Conservation (phyloP, 1,284 basidiomycete genomes). For the Grifola frondosa region DNA sequence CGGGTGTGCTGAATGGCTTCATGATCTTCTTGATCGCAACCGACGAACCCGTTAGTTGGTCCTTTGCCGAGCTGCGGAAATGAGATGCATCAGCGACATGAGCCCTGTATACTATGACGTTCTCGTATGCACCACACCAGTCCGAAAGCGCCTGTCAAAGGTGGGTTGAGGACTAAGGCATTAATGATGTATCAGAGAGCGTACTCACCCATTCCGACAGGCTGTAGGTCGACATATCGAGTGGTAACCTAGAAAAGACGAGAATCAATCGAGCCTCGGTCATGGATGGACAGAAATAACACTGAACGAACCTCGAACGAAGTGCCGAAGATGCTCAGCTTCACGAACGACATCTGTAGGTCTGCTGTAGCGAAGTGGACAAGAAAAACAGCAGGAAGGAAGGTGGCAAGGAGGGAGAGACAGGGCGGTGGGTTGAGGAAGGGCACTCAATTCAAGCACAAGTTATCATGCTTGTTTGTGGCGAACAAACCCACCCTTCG, state of each 20-base stretch:
- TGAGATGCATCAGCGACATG: background rate
- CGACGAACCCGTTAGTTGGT: conserved; percentile 91
- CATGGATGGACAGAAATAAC: conserved; percentile 3
- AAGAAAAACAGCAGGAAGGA: background rate
- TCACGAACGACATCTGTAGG: conserved; percentile 85
- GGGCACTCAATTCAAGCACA: no score
- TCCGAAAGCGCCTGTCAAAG: conserved; percentile 79
- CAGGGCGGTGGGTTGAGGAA: no score
- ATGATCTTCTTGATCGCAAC: conserved; percentile 89
- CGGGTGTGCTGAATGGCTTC: conserved; percentile 90
- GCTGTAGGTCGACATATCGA: conserved; percentile 98
- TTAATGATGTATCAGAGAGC: conserved; percentile 18
- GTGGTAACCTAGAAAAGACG: conserved; percentile 79
- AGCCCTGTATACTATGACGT: background rate
- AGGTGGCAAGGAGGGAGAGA: background rate
- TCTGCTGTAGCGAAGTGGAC: background rate
- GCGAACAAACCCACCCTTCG: no score
- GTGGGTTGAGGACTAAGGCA: conserved; percentile 19
- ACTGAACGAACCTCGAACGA: conserved; percentile 74
- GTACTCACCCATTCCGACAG: conserved; percentile 95
- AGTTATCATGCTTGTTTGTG: no score
- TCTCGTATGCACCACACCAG: conserved; percentile 83
- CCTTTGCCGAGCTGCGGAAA: conserved; percentile 86
- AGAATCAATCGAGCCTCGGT: background rate
- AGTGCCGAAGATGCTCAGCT: conserved; percentile 97